phyloP scores from a whole-genome alignment of 805 yeast species.

The Sugiyamaella qingdaonensis region DNA sequence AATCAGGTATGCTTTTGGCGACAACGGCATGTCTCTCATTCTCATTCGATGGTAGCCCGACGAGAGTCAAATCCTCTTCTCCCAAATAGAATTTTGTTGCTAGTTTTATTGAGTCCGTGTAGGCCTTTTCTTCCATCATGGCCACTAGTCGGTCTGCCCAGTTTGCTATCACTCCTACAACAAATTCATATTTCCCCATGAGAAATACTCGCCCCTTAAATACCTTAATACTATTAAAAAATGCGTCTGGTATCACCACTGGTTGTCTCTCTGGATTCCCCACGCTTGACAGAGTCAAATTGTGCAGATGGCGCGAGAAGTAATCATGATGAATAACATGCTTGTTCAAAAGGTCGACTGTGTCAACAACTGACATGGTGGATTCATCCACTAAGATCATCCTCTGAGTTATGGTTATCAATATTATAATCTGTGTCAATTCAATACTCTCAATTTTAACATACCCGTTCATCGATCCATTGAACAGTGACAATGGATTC shows the following conservation, averaged over 20 bases:
- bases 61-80: constrained; percentile 44
- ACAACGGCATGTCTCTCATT: constrained; percentile 46
- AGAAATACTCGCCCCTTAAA: constrained; percentile 48
- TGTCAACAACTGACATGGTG: constrained; percentile 35
- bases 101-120: constrained; percentile 51
- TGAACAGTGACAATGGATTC: constrained; percentile 51
- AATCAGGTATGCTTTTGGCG: constrained; percentile 49
- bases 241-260: constrained; percentile 33
- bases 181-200: constrained; percentile 49
- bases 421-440: constrained; percentile 32
- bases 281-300: constrained; percentile 15
- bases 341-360: constrained; percentile 38
- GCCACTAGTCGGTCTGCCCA: constrained; percentile 66
- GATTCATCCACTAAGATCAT: constrained; percentile 41
- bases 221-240: constrained; percentile 34
- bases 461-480: constrained; percentile 47
- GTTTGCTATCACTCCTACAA: constrained; percentile 54
- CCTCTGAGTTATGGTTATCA: constrained; percentile 45
- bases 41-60: constrained; percentile 53
- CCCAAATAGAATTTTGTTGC: constrained; percentile 54
- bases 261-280: constrained; percentile 24
- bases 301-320: constrained; percentile 25
- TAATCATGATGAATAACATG: constrained; percentile 37
- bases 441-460: constrained; percentile 3
- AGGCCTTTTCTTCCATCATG: constrained; percentile 46